phyloP scores from a whole-genome alignment of 345 rosid species.

The Crucihimalaya himalaica region DNA sequence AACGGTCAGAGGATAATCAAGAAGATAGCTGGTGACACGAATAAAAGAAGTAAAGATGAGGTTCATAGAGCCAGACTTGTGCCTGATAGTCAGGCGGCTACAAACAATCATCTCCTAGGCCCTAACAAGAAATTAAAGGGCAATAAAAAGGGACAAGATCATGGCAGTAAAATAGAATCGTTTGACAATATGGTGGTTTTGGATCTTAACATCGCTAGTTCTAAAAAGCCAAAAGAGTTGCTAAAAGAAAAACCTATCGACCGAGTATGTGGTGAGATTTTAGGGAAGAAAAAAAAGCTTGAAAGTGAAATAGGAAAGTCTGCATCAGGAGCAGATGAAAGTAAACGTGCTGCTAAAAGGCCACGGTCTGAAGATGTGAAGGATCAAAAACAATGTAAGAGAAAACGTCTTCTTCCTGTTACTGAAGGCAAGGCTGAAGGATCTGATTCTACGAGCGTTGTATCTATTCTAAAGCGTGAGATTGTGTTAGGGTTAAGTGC shows the following conservation, averaged over 20 bases:
- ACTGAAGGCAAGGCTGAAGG: slow-evolving; percentile 43
- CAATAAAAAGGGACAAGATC: slow-evolving; percentile 30
- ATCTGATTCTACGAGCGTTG: slow-evolving; percentile 33
- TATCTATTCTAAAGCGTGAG: slow-evolving; percentile 42
- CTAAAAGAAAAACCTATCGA: slow-evolving; percentile 39
- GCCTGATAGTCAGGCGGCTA: slow-evolving; percentile 41
- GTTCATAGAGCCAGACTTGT: slow-evolving; percentile 41
- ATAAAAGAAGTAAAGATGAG: slow-evolving; percentile 39
- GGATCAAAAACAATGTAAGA: slow-evolving; percentile 38
- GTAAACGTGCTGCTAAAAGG: slow-evolving; percentile 52
- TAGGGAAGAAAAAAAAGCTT: slow-evolving; percentile 45
- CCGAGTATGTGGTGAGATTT: slow-evolving; percentile 40
- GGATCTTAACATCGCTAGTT: slow-evolving; percentile 37
- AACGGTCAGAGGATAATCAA: slow-evolving; percentile 48
- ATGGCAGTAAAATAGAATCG: slow-evolving; percentile 39
- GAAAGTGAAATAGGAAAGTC: slow-evolving; percentile 50
- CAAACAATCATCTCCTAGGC: slow-evolving; percentile 27
- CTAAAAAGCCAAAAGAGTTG: slow-evolving; percentile 43
- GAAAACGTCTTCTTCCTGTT: slow-evolving; percentile 37
- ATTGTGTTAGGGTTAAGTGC: slow-evolving; percentile 47
- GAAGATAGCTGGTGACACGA: slow-evolving; percentile 32
- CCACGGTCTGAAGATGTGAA: slow-evolving; percentile 46
- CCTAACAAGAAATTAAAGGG: slow-evolving; percentile 48
- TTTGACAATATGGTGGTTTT: slow-evolving; percentile 39
- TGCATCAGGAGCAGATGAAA: slow-evolving; percentile 43